Base-by-base conservation (phyloP, 495 filamentous ascomycete genomes). In the Lepidopterella palustris region DNA sequence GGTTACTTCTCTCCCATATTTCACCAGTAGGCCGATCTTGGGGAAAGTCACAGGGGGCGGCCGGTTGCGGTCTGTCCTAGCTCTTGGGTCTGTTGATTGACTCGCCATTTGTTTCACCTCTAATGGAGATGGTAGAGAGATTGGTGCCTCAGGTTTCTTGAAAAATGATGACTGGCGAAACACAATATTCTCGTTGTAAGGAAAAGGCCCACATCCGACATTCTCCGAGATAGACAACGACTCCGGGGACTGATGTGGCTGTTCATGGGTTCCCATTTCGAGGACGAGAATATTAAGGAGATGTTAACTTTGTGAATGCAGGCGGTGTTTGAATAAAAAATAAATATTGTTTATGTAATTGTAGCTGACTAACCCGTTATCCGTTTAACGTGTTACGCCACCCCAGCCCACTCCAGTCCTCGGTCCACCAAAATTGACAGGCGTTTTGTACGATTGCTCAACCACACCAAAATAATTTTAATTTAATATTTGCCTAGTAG, bases 21-120 rank as follows among this genome's bases (percentile, higher is more conserved):
- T 79, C 53, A 79, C 77, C 31, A 79, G 35, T 20, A 80, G 62
- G 53, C 67, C 63, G 28, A 72, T 70, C 20, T 73, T 55, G 56
- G 75, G 58, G 54, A 76, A 76, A 64, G 59, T 65, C 0, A 74
- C 56, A 8, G 70, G 69, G 20, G 45, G 11, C 35, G 73, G 66
- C 39, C 57, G 57, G n/a, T n/a, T n/a, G n/a, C n/a, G n/a, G n/a
- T n/a, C n/a, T n/a, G n/a, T n/a, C n/a, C n/a, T n/a, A n/a, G n/a
- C n/a, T n/a, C 31, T 35, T 35, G 45, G 45, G 45, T 49, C 45
- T 10, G 45, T 49, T 49, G 18, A 49, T 25, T 49, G 45, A 25
- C 45, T 49, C 23, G 45, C 45, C 5, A 49, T 18, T 25, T 49
- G 6, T 49, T n/a, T 49, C 18, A 49, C 45, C 45, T 49, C 45